Base-by-base conservation (phyloP, 2,329 filamentous ascomycete species). In the Ophiocordyceps sinensis region DNA sequence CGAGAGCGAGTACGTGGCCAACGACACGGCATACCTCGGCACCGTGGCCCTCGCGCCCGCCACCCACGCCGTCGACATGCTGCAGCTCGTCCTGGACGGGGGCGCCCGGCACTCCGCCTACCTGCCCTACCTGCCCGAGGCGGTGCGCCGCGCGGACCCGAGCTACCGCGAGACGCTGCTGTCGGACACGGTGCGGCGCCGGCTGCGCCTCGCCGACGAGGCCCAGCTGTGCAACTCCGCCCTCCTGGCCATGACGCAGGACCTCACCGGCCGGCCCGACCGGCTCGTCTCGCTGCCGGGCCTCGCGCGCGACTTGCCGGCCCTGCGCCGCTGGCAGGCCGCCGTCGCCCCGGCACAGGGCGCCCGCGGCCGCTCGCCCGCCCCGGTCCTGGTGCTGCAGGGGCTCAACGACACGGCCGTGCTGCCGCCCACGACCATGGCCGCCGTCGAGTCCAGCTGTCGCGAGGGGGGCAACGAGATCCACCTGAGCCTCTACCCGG, bases 21-120 rank as follows among this genome's bases (percentile, higher is more conserved):
- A 36, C 7, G 43, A 49, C 29, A 23, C 9, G 26, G 28, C 14
- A 11, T 49, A 48, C 34, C 35, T 48, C 11, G 44, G 48, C 11
- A 45, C 40, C 17, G 48, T 49, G 6, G 43, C 48, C 12, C 5
- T 49, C 9, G 44, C 44, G 9, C 48, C 48, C 2, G 42, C 44
- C 4, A 46, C 41, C 7, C 37, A 38, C 30, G 26, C 44, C 28
- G 36, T 41, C 10, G 43, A 47, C 31, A 44, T 44, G 42, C 28
- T 47, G 9, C 14, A 43, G 28, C 36, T 15, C 6, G 13, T 14
- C 37, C 9, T 41, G 17, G 17, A 26, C 31, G n/a, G n/a, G 9
- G 23, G 23, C 23, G 23, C 23, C 3, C 6, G 6, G 7, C 19
- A 21, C 26, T 31, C 23, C 13, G 41, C 41, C 21, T 46, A 44